Base-by-base conservation (phyloP, 2,329 filamentous ascomycete species). In the Talaromyces sp. region DNA sequence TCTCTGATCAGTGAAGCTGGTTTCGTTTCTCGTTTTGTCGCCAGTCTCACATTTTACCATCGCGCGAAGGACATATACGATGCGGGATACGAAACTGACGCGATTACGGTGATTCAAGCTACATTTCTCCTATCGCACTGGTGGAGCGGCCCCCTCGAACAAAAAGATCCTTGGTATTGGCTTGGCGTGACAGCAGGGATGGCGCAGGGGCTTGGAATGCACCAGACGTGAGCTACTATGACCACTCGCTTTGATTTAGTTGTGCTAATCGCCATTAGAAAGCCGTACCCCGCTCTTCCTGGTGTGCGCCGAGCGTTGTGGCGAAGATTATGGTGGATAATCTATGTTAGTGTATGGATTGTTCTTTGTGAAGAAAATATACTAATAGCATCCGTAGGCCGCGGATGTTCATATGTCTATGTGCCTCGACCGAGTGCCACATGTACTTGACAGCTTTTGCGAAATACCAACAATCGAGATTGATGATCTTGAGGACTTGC, bases 141-240 rank as follows among this genome's bases (percentile, higher is more conserved):
- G 63, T 67, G 65, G 65, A 56, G 55, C 32, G 58, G 57, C 9
- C 53, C 65, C 16, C 56, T 59, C 7, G 65, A 67, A 16, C 61
- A 62, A 19, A 66, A 68, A 48, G 64, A 68, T 44, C 54, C 60
- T 32, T 66, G 58, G 57, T 59, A 65, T 47, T 68, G 65, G 65
- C 43, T 64, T 24, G 62, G 62, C 6, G 54, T 60, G 17, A 61
- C 65, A 7, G 54, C 54, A 4, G 58, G 62, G 24, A 55, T 64
- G 48, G 65, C 65, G 19, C 65, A 65, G 42, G 52, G 58, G 9
- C 30, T 65, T 8, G 65, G 65, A 9, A 55, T 68, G 51, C 63
- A 68, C 52, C 24, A 27, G 24, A 27, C 9, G 24, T 27, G 24
- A 27, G 24, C 24, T 27, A 9, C 5, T 9, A 4, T 9, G 24